phyloP scores from a whole-genome alignment of 2,329 filamentous ascomycete species.

The Thermothelomyces thermophilus region DNA sequence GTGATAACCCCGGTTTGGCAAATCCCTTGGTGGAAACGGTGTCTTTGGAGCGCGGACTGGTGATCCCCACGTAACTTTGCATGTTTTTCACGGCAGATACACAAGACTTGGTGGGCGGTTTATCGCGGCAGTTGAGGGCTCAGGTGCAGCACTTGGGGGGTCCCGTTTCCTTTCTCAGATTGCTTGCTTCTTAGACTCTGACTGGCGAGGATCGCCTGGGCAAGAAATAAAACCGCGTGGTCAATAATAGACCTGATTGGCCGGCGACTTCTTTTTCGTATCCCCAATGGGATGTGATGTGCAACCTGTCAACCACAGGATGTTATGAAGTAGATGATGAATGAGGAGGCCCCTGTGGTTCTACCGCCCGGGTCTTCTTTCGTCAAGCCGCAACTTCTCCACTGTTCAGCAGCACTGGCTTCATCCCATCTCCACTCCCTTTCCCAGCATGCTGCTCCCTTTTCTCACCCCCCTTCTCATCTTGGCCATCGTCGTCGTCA shows the following conservation, averaged over 20 bases:
- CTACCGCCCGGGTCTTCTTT: too few relatives aligned
- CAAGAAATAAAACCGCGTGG: conserved; percentile 40
- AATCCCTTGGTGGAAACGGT: conserved; percentile 47
- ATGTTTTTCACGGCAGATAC: conserved; percentile 46
- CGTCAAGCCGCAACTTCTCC: background rate
- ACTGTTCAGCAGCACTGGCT: background rate
- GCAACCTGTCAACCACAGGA: background rate
- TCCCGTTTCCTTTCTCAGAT: conserved; percentile 31
- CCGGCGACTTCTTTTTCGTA: background rate
- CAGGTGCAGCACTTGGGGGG: conserved; percentile 40
- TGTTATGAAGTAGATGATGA: too few relatives aligned
- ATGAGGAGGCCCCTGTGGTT: too few relatives aligned
- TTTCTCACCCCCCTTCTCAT: background rate
- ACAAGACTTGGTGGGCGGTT: conserved; percentile 28
- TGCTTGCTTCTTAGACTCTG: conserved; percentile 50
- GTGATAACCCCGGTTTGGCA: conserved; percentile 37
- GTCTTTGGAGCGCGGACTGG: conserved; percentile 58
- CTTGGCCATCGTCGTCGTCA: conserved; percentile 29
- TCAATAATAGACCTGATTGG: conserved; percentile 9
- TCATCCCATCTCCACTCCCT: background rate
- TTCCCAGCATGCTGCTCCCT: background rate
- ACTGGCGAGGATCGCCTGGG: conserved; percentile 44
- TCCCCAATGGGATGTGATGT: too few relatives aligned
- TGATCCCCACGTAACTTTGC: conserved; percentile 40
- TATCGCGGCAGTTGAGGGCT: conserved; percentile 35